A percentile compares a stretch with the other conserved stretches of the same genome.
Conservation (phyloP, 2,329 filamentous ascomycete genomes). For the Ophiostoma fasciatum region DNA sequence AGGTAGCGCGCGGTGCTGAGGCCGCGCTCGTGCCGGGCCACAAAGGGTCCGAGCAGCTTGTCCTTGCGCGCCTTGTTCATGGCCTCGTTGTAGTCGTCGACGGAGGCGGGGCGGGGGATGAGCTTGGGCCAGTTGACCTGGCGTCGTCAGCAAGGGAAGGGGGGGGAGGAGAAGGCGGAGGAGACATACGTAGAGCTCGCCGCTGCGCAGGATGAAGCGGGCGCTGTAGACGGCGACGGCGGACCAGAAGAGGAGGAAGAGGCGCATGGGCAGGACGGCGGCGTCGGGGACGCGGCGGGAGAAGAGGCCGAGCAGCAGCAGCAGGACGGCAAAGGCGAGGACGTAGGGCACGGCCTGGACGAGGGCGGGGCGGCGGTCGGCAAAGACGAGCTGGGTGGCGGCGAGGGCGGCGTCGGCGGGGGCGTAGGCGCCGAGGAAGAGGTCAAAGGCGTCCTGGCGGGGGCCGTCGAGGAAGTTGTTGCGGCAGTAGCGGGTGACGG, state of each 20-base stretch:
- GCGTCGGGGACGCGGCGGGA: constrained; percentile 59
- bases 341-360: constrained; percentile 93
- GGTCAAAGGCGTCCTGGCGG: constrained; percentile 85
- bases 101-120: constrained; percentile 72
- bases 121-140: constrained; percentile 99
- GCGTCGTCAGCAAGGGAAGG: constrained; percentile 5
- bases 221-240: constrained; percentile 54
- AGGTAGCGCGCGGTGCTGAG: constrained; percentile 69
- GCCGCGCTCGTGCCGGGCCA: constrained; percentile 64
- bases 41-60: constrained; percentile 60
- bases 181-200: constrained; percentile 79
- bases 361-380: constrained; percentile 69
- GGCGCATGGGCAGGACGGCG: constrained; percentile 61
- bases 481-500: constrained; percentile 71
- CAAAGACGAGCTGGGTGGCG: constrained; percentile 55
- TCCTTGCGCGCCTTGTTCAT: constrained; percentile 72
- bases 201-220: constrained; percentile 68
- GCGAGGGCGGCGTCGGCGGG: constrained; percentile 59
- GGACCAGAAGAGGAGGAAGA: constrained; percentile 72
- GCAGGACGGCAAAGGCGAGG: constrained; percentile 70
- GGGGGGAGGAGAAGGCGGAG: not conserved
- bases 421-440: constrained; percentile 79
- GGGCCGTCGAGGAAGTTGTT: constrained; percentile 96
- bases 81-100: constrained; percentile 79
- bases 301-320: constrained; percentile 60